Evolutionary conservation across 2,329 filamentous ascomycete species (phyloP), one percentile per base, ranked within the genome.

Genomic region (Venturia oleaginea): DNA sequence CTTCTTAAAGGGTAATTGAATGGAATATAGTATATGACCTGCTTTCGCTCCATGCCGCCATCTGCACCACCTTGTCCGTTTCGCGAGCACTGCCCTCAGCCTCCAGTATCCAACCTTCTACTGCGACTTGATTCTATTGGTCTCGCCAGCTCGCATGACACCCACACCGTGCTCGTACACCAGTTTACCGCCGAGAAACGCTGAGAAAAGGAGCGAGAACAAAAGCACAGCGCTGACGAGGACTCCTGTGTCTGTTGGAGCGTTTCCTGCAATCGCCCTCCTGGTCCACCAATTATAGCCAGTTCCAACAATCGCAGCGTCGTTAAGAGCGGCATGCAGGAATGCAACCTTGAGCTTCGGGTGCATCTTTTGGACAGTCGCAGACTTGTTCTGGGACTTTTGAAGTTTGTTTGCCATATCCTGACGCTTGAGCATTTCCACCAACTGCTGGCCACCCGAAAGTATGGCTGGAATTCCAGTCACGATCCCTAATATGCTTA

Each of bases 151-250:
- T 8, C 51, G 51, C 51, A 57, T 37, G n/a, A 80, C 74, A 1
- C 78, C 79, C 69, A 80, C 76, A 0, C 79, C 79, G 65, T 77
- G 77, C 37, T 76, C 71, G 67, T 80, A 81, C 5, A 78, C 77
- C 66, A 81, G 66, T 10, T 69, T 70, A 0, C 77, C 78, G 2
- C 79, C 79, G 4, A 80, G 70, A 65, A 77, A 77, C 15, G 77
- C 77, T 3, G 72, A 73, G 65, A 76, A 76, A 48, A 78, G 64
- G 4, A 75, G 72, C 46, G 74, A 66, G 3, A 72, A 67, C 6
- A 74, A 72, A 19, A 78, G 65, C 17, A 74, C 63, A 24, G 71
- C 70, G 67, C 76, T 77, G 0, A 77, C 67, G 19, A 73, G 48
- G 0, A 79, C 70, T 66, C 78, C 77, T 59, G 71, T 72, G 6